These are phyloP conservation scores for Vicia villosa DNA, from an alignment of 306 rosid genomes.

Conservation along the genomic window DNA sequence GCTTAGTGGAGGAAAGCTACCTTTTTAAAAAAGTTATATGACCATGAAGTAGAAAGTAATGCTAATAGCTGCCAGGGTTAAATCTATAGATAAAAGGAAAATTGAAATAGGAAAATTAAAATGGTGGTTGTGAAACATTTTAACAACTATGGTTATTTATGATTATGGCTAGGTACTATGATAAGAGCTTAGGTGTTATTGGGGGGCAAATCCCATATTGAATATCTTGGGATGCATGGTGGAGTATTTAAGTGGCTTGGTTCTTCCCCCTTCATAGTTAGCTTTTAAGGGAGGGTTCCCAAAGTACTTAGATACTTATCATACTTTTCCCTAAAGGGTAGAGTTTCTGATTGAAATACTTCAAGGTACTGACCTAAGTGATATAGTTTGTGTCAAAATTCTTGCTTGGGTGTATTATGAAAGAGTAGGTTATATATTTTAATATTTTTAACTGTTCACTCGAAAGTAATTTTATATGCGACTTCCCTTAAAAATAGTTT, in stretches of 20 bases:
- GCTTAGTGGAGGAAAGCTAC: background rate
- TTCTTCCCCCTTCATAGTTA: background rate
- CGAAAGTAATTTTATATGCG: background rate
- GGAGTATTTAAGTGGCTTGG: background rate
- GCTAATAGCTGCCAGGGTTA: background rate
- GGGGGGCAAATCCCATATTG: background rate
- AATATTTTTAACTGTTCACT: background rate
- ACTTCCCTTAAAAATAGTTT: background rate
- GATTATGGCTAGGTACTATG: background rate
- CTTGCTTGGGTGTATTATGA: background rate
- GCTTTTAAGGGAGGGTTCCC: background rate
- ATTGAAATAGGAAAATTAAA: constrained; percentile 5
- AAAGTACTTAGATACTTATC: background rate
- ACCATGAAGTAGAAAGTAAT: background rate
- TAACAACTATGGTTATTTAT: background rate
- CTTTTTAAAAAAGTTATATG: background rate
- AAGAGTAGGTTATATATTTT: background rate
- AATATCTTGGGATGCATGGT: background rate
- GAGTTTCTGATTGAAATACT: background rate
- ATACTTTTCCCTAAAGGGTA: background rate
- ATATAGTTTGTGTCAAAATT: background rate
- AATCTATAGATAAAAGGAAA: background rate
- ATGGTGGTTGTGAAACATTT: background rate
- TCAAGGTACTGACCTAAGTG: background rate
- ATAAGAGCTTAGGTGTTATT: background rate